Conservation (phyloP, 495 filamentous ascomycete genomes). For the Rhypophila decipiens region DNA sequence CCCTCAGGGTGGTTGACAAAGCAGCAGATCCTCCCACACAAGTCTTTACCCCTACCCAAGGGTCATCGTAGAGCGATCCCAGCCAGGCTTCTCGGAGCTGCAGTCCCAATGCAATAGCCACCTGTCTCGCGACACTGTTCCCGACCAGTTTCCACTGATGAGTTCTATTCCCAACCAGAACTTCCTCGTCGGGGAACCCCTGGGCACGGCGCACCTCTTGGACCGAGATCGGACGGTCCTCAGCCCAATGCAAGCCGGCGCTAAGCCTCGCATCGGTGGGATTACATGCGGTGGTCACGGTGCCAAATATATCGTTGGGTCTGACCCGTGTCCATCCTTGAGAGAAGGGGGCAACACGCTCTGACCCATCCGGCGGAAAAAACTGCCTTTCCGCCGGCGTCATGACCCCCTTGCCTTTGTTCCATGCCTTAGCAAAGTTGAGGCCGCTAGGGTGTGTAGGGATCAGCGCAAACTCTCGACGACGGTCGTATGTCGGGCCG, state of each 20-base stretch:
- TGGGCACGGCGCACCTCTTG: conserved; percentile 61
- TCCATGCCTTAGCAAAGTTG: conserved; percentile 40
- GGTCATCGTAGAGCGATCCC: conserved; percentile 24
- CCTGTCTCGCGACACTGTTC: conserved; percentile 62
- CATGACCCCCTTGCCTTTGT: conserved; percentile 32
- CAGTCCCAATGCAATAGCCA: conserved; percentile 57
- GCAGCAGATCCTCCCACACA: too few relatives aligned
- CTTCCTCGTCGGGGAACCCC: conserved; percentile 59
- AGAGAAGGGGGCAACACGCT: conserved; percentile 13
- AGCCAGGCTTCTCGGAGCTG: conserved; percentile 53
- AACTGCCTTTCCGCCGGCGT: conserved; percentile 25
- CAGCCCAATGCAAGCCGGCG: conserved; percentile 51
- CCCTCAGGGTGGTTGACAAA: too few relatives aligned
- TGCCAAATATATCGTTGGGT: conserved; percentile 46
- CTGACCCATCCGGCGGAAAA: conserved; percentile 16
- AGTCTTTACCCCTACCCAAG: too few relatives aligned
- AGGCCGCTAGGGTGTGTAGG: conserved; percentile 39
- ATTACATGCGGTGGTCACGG: conserved; percentile 44
- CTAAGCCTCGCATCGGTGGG: conserved; percentile 45
- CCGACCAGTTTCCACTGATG: conserved; percentile 59
- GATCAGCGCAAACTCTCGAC: conserved; percentile 32
- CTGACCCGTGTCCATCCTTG: conserved; percentile 47
- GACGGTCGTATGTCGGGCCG: conserved; percentile 21
- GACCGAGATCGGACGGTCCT: conserved; percentile 50
- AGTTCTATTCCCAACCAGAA: conserved; percentile 48